phyloP scores from a whole-genome alignment of 1,284 basidiomycete genomes.

The Cryptococcus depauperatus region DNA sequence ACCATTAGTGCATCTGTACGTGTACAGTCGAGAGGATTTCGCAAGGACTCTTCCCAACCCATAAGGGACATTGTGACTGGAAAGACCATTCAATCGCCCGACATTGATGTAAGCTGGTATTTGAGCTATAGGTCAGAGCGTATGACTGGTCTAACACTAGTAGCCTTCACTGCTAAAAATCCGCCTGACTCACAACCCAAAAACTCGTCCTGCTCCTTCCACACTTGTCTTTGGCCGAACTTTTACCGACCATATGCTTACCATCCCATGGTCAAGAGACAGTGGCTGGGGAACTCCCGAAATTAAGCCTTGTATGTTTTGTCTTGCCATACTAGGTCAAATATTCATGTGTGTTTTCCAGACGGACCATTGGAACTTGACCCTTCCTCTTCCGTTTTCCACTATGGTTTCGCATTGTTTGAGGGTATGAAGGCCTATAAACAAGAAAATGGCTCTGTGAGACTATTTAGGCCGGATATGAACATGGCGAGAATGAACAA shows the following conservation, averaged over 20 bases:
- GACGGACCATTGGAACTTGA: constrained; percentile 68
- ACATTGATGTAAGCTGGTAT: constrained; percentile 45
- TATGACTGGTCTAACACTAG: not conserved
- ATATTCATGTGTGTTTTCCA: constrained; percentile 29
- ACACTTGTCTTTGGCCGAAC: constrained; percentile 50
- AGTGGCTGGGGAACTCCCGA: constrained; percentile 75
- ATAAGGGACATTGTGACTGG: constrained; percentile 49
- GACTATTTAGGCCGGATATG: constrained; percentile 94
- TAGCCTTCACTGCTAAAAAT: constrained; percentile 53
- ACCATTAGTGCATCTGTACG: no score
- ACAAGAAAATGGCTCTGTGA: constrained; percentile 65
- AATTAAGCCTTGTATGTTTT: constrained; percentile 68
- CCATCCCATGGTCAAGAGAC: constrained; percentile 64
- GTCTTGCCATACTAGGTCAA: not conserved
- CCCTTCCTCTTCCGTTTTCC: constrained; percentile 80
- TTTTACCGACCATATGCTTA: constrained; percentile 87
- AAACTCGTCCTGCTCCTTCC: constrained; percentile 40
- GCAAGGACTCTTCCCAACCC: constrained; percentile 14
- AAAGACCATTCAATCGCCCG: constrained; percentile 46
- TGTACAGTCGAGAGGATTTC: constrained; percentile 8
- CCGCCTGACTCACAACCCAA: constrained; percentile 47
- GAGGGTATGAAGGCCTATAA: constrained; percentile 97
- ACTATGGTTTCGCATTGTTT: constrained; percentile 76
- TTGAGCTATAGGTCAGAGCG: no score
- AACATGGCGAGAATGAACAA: constrained; percentile 72